phyloP scores from a whole-genome alignment of 805 yeast species.

The Lipomyces chichibuensis region DNA sequence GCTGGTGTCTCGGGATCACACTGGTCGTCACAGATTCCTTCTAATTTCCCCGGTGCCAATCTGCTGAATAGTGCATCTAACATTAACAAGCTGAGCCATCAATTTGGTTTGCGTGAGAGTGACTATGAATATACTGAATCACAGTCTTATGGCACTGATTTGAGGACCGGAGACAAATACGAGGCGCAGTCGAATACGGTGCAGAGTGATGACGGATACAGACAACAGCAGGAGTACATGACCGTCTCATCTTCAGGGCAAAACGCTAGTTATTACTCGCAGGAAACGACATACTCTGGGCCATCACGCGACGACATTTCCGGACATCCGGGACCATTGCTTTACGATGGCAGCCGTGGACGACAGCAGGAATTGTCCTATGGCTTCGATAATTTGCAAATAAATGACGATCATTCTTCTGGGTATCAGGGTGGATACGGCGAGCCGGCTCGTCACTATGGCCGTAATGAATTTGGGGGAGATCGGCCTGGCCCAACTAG shows the following conservation, averaged over 20 bases:
- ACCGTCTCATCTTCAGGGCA: neutral
- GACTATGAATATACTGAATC: neutral
- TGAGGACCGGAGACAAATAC: neutral
- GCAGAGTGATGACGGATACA: neutral
- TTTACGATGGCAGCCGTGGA: neutral
- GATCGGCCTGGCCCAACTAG: neutral
- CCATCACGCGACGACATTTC: neutral
- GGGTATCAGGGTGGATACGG: neutral
- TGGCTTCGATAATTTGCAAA: constrained; percentile 1
- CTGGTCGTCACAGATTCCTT: neutral
- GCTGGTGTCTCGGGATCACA: constrained; percentile 12
- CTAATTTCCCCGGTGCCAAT: neutral
- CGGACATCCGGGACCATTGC: neutral
- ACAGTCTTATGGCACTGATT: neutral
- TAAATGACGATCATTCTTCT: neutral
- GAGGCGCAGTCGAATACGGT: neutral
- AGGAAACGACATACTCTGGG: neutral
- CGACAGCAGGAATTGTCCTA: neutral
- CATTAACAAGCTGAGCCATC: neutral
- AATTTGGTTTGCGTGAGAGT: constrained; percentile 7
- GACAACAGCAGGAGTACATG: neutral
- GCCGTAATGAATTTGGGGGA: neutral
- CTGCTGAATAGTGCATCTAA: neutral
- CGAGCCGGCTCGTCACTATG: neutral
- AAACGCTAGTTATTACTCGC: neutral